A percentile compares a stretch with the other conserved stretches of the same genome.
Conservation (phyloP, 2,329 filamentous ascomycete genomes). For the Diaporthe ampelina region DNA sequence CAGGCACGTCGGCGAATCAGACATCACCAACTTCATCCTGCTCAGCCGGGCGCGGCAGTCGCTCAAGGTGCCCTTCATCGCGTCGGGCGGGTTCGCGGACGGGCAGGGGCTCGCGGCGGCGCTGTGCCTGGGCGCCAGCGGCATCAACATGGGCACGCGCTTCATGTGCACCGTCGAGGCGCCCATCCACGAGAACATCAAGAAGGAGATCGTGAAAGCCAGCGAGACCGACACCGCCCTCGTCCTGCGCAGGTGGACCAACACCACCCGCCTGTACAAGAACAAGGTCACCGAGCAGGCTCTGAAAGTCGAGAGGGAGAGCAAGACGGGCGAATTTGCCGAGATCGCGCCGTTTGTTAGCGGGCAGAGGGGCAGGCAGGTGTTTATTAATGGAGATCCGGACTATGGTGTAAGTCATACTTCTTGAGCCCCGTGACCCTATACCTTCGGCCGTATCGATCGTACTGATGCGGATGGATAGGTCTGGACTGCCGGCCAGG, state of each 20-base stretch:
- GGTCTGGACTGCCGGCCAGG: constrained; percentile 98
- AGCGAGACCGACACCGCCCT: constrained; percentile 93
- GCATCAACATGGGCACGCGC: constrained; percentile 98
- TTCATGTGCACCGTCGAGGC: constrained; percentile 98
- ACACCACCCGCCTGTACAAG: constrained; percentile 88
- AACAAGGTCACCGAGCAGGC: constrained; percentile 90
- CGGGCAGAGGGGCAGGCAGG: constrained; percentile 90
- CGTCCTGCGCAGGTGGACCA: constrained; percentile 90
- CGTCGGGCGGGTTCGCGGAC: constrained; percentile 95
- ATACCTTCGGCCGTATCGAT: too few relatives aligned
- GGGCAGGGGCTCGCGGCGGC: constrained; percentile 94
- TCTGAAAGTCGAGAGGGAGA: constrained; percentile 85
- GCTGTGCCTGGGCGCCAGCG: constrained; percentile 88
- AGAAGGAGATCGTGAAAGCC: constrained; percentile 89
- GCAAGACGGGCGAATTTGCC: constrained; percentile 86
- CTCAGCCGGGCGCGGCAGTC: constrained; percentile 87
- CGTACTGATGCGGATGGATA: constrained; percentile 51
- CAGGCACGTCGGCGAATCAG: constrained; percentile 84
- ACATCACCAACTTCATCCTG: constrained; percentile 92
- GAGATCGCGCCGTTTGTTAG: constrained; percentile 91
- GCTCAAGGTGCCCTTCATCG: constrained; percentile 91
- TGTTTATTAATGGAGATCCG: constrained; percentile 92
- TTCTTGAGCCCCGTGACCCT: too few relatives aligned
- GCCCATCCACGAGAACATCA: constrained; percentile 93
- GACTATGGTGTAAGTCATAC: constrained; percentile 82